phyloP scores from a whole-genome alignment of 192 early-diverging fungal genomes.

The Allomyces javanicus region DNA sequence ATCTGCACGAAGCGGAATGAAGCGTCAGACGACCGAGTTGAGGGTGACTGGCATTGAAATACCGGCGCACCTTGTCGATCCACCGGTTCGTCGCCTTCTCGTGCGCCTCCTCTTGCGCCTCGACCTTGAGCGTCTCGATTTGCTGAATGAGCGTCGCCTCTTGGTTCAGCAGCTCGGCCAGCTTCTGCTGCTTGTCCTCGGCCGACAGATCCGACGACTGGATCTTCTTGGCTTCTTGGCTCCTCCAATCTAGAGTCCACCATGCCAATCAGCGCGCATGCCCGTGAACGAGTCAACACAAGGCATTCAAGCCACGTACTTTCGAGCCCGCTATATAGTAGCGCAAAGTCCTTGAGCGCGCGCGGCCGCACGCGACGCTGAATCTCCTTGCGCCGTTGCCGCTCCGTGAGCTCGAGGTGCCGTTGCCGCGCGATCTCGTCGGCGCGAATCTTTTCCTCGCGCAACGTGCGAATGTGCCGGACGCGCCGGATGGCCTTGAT shows the following conservation, averaged over 20 bases:
- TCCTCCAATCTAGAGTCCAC: no score
- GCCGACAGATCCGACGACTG: slow-evolving; percentile 2
- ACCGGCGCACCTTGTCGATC: slow-evolving; percentile 18
- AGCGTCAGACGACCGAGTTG: not conserved
- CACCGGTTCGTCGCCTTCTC: slow-evolving; percentile 19
- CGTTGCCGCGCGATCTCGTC: slow-evolving; percentile 17
- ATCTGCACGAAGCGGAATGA: slow-evolving; percentile 2
- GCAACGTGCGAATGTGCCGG: slow-evolving; percentile 10
- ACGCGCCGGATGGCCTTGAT: slow-evolving; percentile 16
- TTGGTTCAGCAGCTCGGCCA: slow-evolving; percentile 35
- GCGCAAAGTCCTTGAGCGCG: slow-evolving; percentile 32
- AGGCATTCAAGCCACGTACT: slow-evolving; percentile 13
- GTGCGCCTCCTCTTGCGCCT: slow-evolving; percentile 27
- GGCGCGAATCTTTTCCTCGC: slow-evolving; percentile 11
- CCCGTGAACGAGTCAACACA: not conserved
- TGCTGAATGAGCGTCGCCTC: slow-evolving; percentile 36
- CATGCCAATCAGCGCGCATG: no score
- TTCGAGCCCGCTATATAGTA: slow-evolving; percentile 34
- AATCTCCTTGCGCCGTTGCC: slow-evolving; percentile 23
- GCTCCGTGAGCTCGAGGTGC: slow-evolving; percentile 21
- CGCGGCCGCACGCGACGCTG: slow-evolving; percentile 29
- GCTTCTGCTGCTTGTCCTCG: slow-evolving; percentile 18
- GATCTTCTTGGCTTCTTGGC: slow-evolving; percentile 1
- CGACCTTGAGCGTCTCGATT: slow-evolving; percentile 32
- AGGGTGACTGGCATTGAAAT: not conserved